Evolutionary conservation across 331 rosid genomes (phyloP).

Genomic region (Arachis monticola): DNA sequence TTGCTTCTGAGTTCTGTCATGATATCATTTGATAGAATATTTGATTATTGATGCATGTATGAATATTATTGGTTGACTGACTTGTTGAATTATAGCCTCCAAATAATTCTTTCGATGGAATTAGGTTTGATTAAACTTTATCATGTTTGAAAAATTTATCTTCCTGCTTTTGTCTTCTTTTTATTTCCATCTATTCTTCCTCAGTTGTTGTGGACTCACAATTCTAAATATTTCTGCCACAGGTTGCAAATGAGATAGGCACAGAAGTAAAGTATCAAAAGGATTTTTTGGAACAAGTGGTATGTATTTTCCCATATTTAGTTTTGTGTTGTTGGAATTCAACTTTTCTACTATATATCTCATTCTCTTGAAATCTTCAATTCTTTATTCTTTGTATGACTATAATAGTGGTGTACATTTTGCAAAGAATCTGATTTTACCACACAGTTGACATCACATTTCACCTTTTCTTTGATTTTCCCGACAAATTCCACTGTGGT

Average conservation of each 20-base stretch:
- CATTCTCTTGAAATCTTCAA: not conserved
- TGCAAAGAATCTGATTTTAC: too few species aligned
- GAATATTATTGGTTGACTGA: not conserved
- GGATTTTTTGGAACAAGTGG: conserved; percentile 78
- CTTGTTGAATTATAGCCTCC: conserved; percentile 22
- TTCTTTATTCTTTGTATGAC: not conserved
- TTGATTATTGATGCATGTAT: conserved; percentile 26
- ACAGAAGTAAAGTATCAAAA: conserved; percentile 73
- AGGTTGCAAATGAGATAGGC: conserved; percentile 86
- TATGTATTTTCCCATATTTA: conserved; percentile 40
- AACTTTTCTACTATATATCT: not conserved
- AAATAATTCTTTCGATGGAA: conserved; percentile 8
- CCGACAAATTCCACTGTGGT: too few species aligned
- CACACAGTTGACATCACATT: too few species aligned
- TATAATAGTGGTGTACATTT: not conserved
- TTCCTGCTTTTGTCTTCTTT: not conserved
- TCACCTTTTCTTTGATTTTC: too few species aligned
- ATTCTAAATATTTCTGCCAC: conserved; percentile 34
- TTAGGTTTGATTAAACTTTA: conserved; percentile 23
- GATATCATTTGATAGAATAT: not conserved
- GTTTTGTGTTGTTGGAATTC: not conserved
- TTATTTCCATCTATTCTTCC: not conserved
- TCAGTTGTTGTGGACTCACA: conserved; percentile 26
- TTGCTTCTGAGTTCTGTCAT: not conserved
- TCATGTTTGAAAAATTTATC: conserved; percentile 18